Base-by-base conservation (phyloP, 371 early-diverging fungal genomes). In the Mortierella sp. region DNA sequence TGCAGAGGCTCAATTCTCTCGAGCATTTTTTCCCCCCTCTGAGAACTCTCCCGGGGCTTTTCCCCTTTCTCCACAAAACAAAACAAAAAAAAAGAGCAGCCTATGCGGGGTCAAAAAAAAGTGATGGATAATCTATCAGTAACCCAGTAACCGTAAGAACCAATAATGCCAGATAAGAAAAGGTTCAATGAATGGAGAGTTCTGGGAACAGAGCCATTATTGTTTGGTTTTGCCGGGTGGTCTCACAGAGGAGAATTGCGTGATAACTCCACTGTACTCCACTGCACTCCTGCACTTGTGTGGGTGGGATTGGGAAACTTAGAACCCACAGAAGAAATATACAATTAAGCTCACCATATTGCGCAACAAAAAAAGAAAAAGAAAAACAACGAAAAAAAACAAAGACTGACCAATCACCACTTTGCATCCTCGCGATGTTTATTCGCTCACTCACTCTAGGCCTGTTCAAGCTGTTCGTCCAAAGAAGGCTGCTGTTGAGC, bases 391-490 rank as follows among this genome's bases (percentile, higher is more conserved):
- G 1, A 40, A 14, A 11, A 14, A 9, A 40, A 9, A 40, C 2
- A 40, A 20, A 49, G 3, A 49, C 3, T 20, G n/a, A 49, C 51
- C 32, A 59, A 28, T 59, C 45, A 58, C 12, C 45, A 4, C 8
- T 35, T 22, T 43, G n/a, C 26, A 10, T 39, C 47, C 47, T 30
- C 67, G 58, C 43, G 12, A 43, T 40, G 43, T 55, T 12, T 37
- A 26, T 20, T 37, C 18, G 20, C n/a, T 51, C 35, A 2, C 10
- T 32, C 24, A 22, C 28, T 22, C 26, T 63, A 79, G 79, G 66
- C 45, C 60, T 51, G 66, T 68, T 28, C 74, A 73, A 57, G 63
- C 64, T 60, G 39, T 45, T 49, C 79, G 79, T 37, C 68, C 75
- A 11, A 79, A 74, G 75, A 79, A 79, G 68, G 49, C 66, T 51